A percentile compares a stretch with the other conserved stretches of the same genome.
These are phyloP conservation scores for Skeletonema tropicum DNA, from an alignment of 108 stramenopile species.

Conservation along the genomic window DNA sequence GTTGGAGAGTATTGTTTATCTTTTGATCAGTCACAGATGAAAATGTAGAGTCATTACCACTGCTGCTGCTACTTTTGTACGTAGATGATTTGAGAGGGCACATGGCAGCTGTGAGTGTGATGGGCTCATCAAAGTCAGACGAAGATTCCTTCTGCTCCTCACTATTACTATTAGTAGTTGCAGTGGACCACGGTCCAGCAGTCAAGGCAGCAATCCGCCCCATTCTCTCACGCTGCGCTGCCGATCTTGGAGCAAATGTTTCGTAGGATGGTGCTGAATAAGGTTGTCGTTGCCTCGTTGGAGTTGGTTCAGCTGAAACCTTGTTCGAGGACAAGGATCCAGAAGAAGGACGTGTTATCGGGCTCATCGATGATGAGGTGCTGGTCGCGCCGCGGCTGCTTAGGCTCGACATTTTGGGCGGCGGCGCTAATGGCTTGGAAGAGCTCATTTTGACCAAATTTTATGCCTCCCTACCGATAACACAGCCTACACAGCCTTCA, in stretches of 20 bases:
- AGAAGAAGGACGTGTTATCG: background rate
- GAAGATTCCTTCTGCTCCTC: conserved; percentile 4
- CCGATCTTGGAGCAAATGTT: conserved; percentile 75
- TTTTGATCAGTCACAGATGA: conserved; percentile 22
- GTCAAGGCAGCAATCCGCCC: conserved; percentile 75
- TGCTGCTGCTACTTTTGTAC: background rate
- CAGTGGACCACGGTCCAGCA: conserved; percentile 58
- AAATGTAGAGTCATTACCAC: background rate
- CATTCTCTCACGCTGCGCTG: conserved; percentile 65
- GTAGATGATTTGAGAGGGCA: conserved; percentile 31
- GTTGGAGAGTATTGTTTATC: conserved; percentile 38
- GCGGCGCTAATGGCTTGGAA: conserved; percentile 24
- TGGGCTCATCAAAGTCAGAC: conserved; percentile 36
- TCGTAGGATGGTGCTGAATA: conserved; percentile 66
- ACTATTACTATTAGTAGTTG: background rate
- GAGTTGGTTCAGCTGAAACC: background rate
- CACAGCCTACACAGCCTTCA: too few relatives aligned
- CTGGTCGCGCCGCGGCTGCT: conserved; percentile 5
- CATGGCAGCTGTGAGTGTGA: conserved; percentile 27
- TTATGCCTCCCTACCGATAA: too few relatives aligned
- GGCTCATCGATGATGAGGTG: background rate
- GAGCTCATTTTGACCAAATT: background rate
- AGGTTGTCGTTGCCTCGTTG: background rate
- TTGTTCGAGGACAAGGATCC: conserved; percentile 3
- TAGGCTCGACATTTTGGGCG: conserved; percentile 48